A percentile compares a stretch with the other conserved stretches of the same genome.
phyloP scores from a whole-genome alignment of 148 eudicot species.

The Pouteria glomerata region DNA sequence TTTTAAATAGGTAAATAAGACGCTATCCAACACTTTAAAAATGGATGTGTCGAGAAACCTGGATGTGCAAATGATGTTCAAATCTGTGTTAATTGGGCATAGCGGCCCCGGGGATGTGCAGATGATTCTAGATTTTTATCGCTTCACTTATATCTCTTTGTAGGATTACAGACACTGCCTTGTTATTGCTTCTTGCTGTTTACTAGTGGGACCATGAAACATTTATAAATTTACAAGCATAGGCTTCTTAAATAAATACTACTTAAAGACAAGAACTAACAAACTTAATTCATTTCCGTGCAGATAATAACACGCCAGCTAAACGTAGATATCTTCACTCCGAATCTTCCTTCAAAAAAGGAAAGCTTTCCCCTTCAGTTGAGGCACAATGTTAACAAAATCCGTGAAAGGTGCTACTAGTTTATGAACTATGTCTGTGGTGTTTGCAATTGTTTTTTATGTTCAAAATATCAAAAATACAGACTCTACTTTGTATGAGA shows the following conservation, averaged over 20 bases:
- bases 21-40: too few relatives aligned
- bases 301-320: constrained; percentile 12
- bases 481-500: background rate
- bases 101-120: too few relatives aligned
- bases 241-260: too few relatives aligned
- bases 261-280: background rate
- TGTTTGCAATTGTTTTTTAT: background rate
- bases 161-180: background rate
- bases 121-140: background rate
- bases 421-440: background rate
- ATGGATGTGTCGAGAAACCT: too few relatives aligned
- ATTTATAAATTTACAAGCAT: too few relatives aligned
- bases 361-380: constrained; percentile 1
- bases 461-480: background rate
- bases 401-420: constrained; percentile 4
- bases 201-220: background rate
- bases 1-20: background rate
- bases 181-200: background rate
- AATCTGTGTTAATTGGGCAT: background rate
- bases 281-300: background rate
- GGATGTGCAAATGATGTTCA: background rate
- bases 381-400: constrained; percentile 4
- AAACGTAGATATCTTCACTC: background rate
- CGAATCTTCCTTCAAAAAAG: constrained; percentile 4
- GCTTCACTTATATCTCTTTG: background rate